phyloP scores from a whole-genome alignment of 2,329 filamentous ascomycete genomes.

The Pyrenochaeta sp. region DNA sequence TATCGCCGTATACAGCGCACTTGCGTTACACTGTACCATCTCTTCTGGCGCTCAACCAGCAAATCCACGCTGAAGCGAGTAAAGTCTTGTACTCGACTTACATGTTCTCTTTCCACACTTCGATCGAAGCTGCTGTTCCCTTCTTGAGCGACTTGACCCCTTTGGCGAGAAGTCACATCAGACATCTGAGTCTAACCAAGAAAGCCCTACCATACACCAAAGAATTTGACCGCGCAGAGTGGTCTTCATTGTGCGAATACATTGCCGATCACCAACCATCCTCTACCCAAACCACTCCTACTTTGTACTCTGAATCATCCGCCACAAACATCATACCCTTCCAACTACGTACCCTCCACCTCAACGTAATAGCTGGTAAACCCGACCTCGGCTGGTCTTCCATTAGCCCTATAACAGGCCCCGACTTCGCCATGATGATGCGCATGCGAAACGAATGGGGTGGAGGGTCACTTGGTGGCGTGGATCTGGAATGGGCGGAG shows the following conservation, averaged over 20 bases:
- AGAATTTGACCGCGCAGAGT: conserved; percentile 65
- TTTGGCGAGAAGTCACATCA: conserved; percentile 57
- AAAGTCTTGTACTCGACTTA: conserved; percentile 65
- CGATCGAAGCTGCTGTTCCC: conserved; percentile 68
- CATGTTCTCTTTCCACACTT: conserved; percentile 66
- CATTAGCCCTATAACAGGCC: conserved; percentile 39
- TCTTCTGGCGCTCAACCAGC: conserved; percentile 36
- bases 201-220: conserved; percentile 62
- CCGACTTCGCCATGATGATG: conserved; percentile 35
- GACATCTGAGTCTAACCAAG: conserved; percentile 64
- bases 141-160: conserved; percentile 67
- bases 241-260: conserved; percentile 59
- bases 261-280: conserved; percentile 33
- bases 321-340: not conserved
- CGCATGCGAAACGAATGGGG: conserved; percentile 40
- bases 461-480: conserved; percentile 23
- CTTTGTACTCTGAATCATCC: not conserved
- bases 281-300: not conserved
- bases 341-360: conserved; percentile 36
- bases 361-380: conserved; percentile 65
- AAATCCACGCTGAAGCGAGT: conserved; percentile 64
- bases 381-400: conserved; percentile 60
- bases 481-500: conserved; percentile 64
- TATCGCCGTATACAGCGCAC: conserved; percentile 54
- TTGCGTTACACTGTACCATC: conserved; percentile 53